phyloP scores from a whole-genome alignment of 495 filamentous ascomycete genomes.

The Aspergillus homomorphus region DNA sequence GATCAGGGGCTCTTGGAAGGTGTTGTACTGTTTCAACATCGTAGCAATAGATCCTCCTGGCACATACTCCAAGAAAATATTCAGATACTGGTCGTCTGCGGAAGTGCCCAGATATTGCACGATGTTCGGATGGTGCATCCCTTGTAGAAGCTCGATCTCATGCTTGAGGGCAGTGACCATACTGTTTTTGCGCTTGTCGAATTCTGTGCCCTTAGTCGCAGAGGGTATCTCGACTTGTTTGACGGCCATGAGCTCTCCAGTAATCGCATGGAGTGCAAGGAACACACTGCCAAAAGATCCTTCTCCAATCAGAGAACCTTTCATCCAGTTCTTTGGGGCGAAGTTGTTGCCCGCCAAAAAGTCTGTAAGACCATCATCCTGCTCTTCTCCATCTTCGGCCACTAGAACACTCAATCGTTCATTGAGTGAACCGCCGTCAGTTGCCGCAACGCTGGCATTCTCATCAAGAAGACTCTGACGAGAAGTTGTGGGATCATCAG shows the following conservation, averaged over 20 bases:
- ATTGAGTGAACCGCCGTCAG: slow-evolving; percentile 63
- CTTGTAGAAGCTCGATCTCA: slow-evolving; percentile 90
- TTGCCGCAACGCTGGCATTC: slow-evolving; percentile 65
- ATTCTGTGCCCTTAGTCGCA: slow-evolving; percentile 69
- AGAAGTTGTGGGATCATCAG: slow-evolving; percentile 68
- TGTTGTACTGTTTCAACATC: slow-evolving; percentile 97
- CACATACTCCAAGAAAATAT: slow-evolving; percentile 99
- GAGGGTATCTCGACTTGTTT: slow-evolving; percentile 97
- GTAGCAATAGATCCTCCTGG: slow-evolving; percentile 95
- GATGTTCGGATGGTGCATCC: slow-evolving; percentile 94
- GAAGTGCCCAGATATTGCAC: slow-evolving; percentile 96
- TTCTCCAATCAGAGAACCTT: slow-evolving; percentile 93
- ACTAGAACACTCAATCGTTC: slow-evolving; percentile 61
- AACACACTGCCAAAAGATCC: slow-evolving; percentile 97
- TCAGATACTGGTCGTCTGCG: slow-evolving; percentile 86
- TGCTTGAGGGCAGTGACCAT: slow-evolving; percentile 97
- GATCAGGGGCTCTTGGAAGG: slow-evolving; percentile 86
- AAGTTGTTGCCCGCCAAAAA: slow-evolving; percentile 91
- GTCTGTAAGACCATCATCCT: slow-evolving; percentile 71
- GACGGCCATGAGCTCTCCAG: slow-evolving; percentile 95
- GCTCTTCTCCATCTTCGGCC: slow-evolving; percentile 80
- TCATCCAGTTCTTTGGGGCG: slow-evolving; percentile 98
- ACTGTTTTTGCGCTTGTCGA: slow-evolving; percentile 87
- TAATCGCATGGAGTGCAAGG: slow-evolving; percentile 93
- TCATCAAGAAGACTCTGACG: slow-evolving; percentile 82